Evolutionary conservation across 257 asterid genomes (phyloP).

Genomic region (Euphrasia confusa): DNA sequence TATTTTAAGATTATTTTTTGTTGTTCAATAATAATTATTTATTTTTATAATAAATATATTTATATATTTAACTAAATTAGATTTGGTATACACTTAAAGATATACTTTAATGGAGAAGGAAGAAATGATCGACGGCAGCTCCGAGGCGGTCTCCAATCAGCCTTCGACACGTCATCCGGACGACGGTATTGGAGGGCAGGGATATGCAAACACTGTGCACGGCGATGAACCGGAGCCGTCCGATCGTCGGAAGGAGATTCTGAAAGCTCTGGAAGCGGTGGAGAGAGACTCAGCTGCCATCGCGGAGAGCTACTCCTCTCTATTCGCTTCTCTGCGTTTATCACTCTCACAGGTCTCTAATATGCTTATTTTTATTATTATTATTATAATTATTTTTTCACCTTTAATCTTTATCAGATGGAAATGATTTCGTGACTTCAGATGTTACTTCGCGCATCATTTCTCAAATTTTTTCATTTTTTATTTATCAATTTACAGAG

Average conservation of each 20-base stretch:
- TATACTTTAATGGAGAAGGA: conserved; percentile 26
- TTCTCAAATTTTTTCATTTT: not conserved
- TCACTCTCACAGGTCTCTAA: conserved; percentile 67
- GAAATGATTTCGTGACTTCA: not conserved
- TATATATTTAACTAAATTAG: no score
- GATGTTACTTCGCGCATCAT: not conserved
- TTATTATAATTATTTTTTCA: not conserved
- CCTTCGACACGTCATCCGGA: conserved; percentile 4
- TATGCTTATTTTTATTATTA: no score
- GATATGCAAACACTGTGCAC: conserved; percentile 11
- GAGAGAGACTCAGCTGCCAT: conserved; percentile 84
- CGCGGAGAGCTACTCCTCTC: conserved; percentile 73
- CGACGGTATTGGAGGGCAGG: conserved; percentile 24
- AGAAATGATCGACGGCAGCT: conserved; percentile 22
- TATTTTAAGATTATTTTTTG: no score
- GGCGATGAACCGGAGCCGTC: conserved; percentile 30
- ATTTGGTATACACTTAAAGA: no score
- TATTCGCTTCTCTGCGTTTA: conserved; percentile 69
- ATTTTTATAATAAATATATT: no score
- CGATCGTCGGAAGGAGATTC: conserved; percentile 47
- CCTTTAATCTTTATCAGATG: conserved; percentile 8
- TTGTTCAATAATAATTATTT: no score
- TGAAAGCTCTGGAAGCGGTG: conserved; percentile 68
- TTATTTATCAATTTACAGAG: no score
- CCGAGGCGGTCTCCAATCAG: conserved; percentile 23